Evolutionary conservation across 345 rosid genomes (phyloP).

Genomic region (Eucalyptus lansdowneana): DNA sequence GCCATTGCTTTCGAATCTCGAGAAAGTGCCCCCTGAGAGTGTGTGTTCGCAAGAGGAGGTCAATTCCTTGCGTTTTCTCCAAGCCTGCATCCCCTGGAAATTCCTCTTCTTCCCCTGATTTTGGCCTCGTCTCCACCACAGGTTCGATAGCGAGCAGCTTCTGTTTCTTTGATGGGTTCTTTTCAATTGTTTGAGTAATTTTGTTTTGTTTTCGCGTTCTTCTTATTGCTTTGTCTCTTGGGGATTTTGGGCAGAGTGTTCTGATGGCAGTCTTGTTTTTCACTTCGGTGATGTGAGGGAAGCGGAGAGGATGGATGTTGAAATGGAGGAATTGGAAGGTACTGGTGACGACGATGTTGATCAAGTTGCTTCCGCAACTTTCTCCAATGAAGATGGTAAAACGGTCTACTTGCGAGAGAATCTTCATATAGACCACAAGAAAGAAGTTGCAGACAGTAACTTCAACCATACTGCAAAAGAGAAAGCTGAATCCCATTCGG

Average conservation of each 20-base stretch:
- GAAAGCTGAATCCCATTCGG: neutral
- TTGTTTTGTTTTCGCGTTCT: neutral
- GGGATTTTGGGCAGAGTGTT: slow-evolving; percentile 14
- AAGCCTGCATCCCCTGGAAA: neutral
- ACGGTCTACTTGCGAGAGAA: neutral
- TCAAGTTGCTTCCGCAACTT: neutral
- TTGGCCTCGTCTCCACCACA: neutral
- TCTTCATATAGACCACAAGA: neutral
- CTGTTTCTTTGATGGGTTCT: neutral
- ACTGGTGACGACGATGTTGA: neutral
- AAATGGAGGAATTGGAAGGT: slow-evolving; percentile 1
- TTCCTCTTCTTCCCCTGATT: neutral
- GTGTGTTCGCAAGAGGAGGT: neutral
- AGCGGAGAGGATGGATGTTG: neutral
- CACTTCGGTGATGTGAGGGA: slow-evolving; percentile 42
- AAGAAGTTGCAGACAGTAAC: neutral
- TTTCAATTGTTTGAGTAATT: neutral
- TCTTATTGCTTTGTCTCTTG: neutral
- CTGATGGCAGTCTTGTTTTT: slow-evolving; percentile 56
- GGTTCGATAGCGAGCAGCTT: neutral
- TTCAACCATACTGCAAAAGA: neutral
- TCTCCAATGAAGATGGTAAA: neutral
- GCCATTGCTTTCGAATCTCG: neutral
- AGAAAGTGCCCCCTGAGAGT: neutral
- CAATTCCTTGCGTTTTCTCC: neutral